A percentile compares a stretch with the other conserved stretches of the same genome.
Conservation (phyloP, 208 protist genomes). For the Phytomonas francai region DNA sequence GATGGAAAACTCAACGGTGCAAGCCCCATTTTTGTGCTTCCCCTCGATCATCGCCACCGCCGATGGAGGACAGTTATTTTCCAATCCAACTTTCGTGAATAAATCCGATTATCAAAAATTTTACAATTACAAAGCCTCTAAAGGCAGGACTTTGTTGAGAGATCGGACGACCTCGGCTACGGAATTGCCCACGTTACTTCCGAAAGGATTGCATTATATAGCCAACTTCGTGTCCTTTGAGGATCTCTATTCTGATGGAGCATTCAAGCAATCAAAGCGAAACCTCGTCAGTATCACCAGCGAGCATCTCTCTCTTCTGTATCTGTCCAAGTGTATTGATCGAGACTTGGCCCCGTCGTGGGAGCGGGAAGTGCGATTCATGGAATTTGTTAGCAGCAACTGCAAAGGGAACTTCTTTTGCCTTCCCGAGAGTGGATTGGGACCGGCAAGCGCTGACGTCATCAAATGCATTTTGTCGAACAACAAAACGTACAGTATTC, state of each 20-base stretch:
- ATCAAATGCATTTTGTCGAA: conserved; percentile 70
- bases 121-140: conserved; percentile 67
- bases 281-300: conserved; percentile 66
- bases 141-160: conserved; percentile 59
- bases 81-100: neutral
- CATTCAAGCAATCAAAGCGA: conserved; percentile 27
- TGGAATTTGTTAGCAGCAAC: conserved; percentile 85
- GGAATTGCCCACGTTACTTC: conserved; percentile 63
- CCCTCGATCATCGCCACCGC: neutral
- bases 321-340: conserved; percentile 84
- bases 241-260: conserved; percentile 53
- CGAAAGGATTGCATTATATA: conserved; percentile 75
- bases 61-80: conserved; percentile 16
- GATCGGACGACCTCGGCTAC: conserved; percentile 29
- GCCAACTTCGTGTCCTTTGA: conserved; percentile 87
- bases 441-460: conserved; percentile 53
- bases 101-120: conserved; percentile 12
- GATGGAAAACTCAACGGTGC: neutral
- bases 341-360: conserved; percentile 70
- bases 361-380: conserved; percentile 88
- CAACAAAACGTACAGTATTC: conserved; percentile 80
- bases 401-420: conserved; percentile 86
- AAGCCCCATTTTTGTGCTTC: neutral
- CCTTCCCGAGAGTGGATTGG: conserved; percentile 84
- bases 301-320: conserved; percentile 72